Percentiles rank a stretch among this genome's conserved stretches.
Evolutionary conservation across 192 early-diverging fungal species (phyloP).

Genomic region (Podila epicladia): DNA sequence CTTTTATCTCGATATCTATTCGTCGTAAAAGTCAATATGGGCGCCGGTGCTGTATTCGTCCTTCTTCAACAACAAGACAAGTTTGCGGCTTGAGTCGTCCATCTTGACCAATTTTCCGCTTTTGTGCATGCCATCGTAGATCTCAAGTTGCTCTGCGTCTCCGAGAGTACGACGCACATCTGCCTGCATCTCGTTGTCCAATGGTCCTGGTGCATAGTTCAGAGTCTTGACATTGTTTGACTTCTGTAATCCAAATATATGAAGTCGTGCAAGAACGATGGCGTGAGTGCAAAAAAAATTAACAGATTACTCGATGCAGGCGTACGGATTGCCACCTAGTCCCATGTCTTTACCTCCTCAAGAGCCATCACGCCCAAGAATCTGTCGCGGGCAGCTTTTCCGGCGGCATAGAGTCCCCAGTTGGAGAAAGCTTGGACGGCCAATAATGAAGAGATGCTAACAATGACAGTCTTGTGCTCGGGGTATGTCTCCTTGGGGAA

Average conservation of each 20-base stretch:
- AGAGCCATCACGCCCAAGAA: slow-evolving; percentile 73
- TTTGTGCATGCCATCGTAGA: slow-evolving; percentile 72
- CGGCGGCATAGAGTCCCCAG: slow-evolving; percentile 84
- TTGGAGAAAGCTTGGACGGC: slow-evolving; percentile 79
- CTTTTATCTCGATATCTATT: slow-evolving; percentile 1
- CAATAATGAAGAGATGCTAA: slow-evolving; percentile 84
- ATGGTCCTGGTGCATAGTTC: slow-evolving; percentile 89
- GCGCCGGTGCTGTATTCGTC: slow-evolving; percentile 68
- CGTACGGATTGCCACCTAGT: neutral
- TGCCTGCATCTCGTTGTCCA: slow-evolving; percentile 87
- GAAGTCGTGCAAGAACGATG: neutral
- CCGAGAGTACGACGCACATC: slow-evolving; percentile 75
- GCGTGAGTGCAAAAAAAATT: neutral
- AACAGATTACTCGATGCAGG: neutral
- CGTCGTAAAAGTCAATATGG: slow-evolving; percentile 79
- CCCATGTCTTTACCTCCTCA: slow-evolving; percentile 59
- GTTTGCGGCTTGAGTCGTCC: slow-evolving; percentile 67
- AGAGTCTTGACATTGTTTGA: slow-evolving; percentile 66
- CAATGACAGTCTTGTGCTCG: slow-evolving; percentile 55
- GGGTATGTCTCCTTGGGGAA: slow-evolving; percentile 42
- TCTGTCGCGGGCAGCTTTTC: slow-evolving; percentile 87
- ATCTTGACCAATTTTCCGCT: slow-evolving; percentile 66
- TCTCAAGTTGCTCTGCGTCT: slow-evolving; percentile 66
- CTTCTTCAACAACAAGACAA: slow-evolving; percentile 68
- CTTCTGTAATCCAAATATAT: slow-evolving; percentile 16